A percentile compares a stretch with the other conserved stretches of the same genome.
phyloP scores from a whole-genome alignment of 225 moss, liverwort and hornwort genomes.

The Marchantia paleacea region DNA sequence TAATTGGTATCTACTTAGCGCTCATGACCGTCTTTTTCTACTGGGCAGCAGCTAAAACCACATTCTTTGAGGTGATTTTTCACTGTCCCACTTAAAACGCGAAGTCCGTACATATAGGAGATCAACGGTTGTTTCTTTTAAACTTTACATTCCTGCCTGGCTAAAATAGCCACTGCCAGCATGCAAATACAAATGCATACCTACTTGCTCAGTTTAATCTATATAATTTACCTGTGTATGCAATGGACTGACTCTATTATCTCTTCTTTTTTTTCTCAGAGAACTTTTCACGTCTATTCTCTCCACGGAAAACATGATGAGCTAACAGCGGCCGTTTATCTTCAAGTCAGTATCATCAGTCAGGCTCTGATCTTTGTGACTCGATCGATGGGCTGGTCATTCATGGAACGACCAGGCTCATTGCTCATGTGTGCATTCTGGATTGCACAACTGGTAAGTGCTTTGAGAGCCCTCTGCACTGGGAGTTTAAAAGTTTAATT shows the following conservation, averaged over 20 bases:
- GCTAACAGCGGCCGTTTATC: constrained; percentile 58
- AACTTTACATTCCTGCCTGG: no score
- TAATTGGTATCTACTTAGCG: constrained; percentile 67
- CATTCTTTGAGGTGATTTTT: constrained; percentile 40
- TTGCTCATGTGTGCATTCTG: constrained; percentile 49
- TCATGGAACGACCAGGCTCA: constrained; percentile 51
- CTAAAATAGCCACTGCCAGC: no score
- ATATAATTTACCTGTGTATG: no score
- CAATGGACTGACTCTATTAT: not conserved
- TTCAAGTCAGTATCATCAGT: constrained; percentile 54
- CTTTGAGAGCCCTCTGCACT: not conserved
- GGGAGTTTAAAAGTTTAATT: not conserved
- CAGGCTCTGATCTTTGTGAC: constrained; percentile 43
- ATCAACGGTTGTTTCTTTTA: no score
- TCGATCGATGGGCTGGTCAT: constrained; percentile 50
- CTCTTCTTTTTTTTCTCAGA: not conserved
- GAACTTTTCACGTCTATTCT: constrained; percentile 1
- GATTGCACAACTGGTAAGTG: constrained; percentile 34
- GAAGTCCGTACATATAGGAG: no score
- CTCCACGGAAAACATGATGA: not conserved
- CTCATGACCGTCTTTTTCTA: constrained; percentile 70
- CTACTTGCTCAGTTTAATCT: no score
- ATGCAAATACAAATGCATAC: no score
- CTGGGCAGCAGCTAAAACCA: constrained; percentile 48
- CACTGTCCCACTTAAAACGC: not conserved